Conservation (phyloP, 805 yeast species). For the Sungouiozyma ichnusensis region DNA sequence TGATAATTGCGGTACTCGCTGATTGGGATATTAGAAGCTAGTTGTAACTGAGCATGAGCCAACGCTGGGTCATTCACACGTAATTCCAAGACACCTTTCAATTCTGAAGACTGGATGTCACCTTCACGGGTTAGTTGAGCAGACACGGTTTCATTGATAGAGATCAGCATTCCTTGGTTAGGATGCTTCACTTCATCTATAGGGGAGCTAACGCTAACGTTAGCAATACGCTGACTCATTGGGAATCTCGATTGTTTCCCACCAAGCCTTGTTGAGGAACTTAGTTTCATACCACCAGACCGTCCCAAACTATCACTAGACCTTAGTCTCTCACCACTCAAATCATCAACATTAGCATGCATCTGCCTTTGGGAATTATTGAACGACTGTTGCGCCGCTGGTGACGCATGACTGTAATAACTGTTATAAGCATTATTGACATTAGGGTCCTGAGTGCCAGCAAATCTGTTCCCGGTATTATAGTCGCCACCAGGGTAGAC, state of each 20-base stretch:
- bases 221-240: no score
- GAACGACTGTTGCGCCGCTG: conserved; percentile 31
- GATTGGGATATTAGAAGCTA: conserved; percentile 34
- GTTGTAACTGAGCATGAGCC: conserved; percentile 53
- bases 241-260: neutral
- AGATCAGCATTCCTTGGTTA: conserved; percentile 72
- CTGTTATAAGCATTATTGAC: conserved; percentile 31
- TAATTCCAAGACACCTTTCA: conserved; percentile 84
- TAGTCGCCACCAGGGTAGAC: conserved; percentile 21
- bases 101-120: conserved; percentile 52
- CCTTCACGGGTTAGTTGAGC: conserved; percentile 85
- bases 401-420: conserved; percentile 28
- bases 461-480: conserved; percentile 10
- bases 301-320: conserved; percentile 3
- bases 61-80: conserved; percentile 70
- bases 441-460: conserved; percentile 25
- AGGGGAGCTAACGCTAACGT: no score
- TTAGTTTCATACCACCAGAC: conserved; percentile 23
- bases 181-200: conserved; percentile 25
- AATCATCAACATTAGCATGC: conserved; percentile 1
- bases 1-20: conserved; percentile 38
- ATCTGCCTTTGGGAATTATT: conserved; percentile 6
- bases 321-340: neutral
- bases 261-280: conserved; percentile 3
- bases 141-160: conserved; percentile 64